Conservation (phyloP, 306 rosid species). For the Cucurbita moschata region DNA sequence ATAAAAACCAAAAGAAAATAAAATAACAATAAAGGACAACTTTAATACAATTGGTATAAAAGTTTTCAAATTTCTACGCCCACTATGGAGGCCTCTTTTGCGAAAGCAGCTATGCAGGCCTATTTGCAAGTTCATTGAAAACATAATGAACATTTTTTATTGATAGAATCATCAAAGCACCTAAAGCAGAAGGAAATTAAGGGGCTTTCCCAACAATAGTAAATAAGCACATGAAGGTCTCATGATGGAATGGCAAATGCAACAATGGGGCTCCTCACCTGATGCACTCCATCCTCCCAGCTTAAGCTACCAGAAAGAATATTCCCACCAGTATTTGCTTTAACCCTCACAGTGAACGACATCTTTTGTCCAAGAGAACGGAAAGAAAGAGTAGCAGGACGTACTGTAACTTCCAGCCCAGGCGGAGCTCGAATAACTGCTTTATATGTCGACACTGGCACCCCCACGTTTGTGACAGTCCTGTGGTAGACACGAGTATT, state of each 20-base stretch:
- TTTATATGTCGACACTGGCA: slow-evolving; percentile 14
- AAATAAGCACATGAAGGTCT: neutral
- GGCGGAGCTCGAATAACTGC: slow-evolving; percentile 12
- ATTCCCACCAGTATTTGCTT: neutral
- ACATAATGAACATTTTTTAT: neutral
- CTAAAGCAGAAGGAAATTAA: neutral
- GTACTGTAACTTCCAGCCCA: slow-evolving; percentile 19
- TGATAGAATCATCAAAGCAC: neutral
- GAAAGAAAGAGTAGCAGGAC: slow-evolving; percentile 21
- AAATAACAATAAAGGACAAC: too few species aligned
- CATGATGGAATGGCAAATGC: neutral
- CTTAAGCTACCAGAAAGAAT: slow-evolving; percentile 8
- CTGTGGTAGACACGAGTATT: slow-evolving; percentile 18
- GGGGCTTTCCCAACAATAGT: neutral
- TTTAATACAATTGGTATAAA: too few species aligned
- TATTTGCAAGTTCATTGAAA: too few species aligned
- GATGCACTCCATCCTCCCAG: slow-evolving; percentile 15
- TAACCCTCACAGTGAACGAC: slow-evolving; percentile 6
- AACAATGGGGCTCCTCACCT: slow-evolving; percentile 23
- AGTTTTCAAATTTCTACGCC: too few species aligned
- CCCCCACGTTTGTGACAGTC: slow-evolving; percentile 37
- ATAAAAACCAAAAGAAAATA: too few species aligned
- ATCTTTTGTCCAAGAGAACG: slow-evolving; percentile 15
- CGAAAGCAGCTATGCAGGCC: too few species aligned
- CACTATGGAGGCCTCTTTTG: too few species aligned